A percentile compares a stretch with the other conserved stretches of the same genome.
These are phyloP conservation scores for Candida bentonensis DNA, from an alignment of 805 yeast species.

Conservation along the genomic window DNA sequence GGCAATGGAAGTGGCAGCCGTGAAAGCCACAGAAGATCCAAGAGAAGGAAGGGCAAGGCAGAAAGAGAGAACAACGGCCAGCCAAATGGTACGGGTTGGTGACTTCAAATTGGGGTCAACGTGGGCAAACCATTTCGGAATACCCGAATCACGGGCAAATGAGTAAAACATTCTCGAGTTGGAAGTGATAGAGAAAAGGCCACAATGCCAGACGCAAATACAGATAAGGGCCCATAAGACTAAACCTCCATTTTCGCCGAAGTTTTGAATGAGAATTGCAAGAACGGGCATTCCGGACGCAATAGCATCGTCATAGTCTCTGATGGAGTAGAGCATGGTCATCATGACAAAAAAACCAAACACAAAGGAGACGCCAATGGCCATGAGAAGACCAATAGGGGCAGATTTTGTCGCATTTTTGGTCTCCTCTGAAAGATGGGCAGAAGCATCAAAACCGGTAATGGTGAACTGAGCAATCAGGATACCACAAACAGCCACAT, in stretches of 20 bases:
- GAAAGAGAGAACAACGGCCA: not conserved
- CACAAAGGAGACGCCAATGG: conserved; percentile 2
- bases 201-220: conserved; percentile 13
- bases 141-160: conserved; percentile 2
- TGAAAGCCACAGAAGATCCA: conserved; percentile 11
- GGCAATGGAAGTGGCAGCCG: conserved; percentile 12
- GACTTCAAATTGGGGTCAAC: not conserved
- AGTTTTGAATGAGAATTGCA: not conserved
- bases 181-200: conserved; percentile 4
- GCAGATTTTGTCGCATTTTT: conserved; percentile 1
- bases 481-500: conserved; percentile 9
- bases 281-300: conserved; percentile 3
- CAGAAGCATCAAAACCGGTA: conserved; percentile 2
- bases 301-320: conserved; percentile 2
- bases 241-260: conserved; percentile 1
- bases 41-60: conserved; percentile 12
- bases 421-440: conserved; percentile 5
- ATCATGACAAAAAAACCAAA: conserved; percentile 4
- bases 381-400: conserved; percentile 2
- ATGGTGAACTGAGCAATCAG: not conserved
- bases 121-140: conserved; percentile 1
- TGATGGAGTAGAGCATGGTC: conserved; percentile 1
- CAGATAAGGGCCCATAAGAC: conserved; percentile 7
- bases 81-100: not conserved
- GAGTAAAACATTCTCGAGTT: conserved; percentile 2